These are phyloP conservation scores for Cordyceps javanica DNA, from an alignment of 2,329 filamentous ascomycete genomes.

Conservation along the genomic window DNA sequence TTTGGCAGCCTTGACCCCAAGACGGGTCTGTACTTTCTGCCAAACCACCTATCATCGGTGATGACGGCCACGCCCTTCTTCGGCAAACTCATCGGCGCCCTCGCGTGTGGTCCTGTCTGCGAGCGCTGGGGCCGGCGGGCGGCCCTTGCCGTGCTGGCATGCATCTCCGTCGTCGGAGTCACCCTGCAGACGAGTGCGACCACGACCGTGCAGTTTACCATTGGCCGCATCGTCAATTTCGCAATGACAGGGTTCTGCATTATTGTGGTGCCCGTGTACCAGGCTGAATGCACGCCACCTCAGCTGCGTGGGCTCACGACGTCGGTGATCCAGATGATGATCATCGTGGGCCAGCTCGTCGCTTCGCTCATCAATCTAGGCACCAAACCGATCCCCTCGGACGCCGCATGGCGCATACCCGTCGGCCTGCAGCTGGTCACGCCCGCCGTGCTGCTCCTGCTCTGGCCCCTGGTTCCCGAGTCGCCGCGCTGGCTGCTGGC, in stretches of 20 bases:
- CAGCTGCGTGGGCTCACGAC: constrained; percentile 22
- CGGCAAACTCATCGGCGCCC: constrained; percentile 16
- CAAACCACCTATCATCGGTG: constrained; percentile 19
- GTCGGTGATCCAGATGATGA: constrained; percentile 24
- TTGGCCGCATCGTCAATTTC: constrained; percentile 24
- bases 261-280: constrained; percentile 26
- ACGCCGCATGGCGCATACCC: constrained; percentile 35
- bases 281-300: constrained; percentile 21
- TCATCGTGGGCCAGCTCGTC: constrained; percentile 21
- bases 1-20: constrained; percentile 19
- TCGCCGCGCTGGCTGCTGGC: constrained; percentile 39
- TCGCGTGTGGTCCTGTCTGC: constrained; percentile 16
- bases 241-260: constrained; percentile 27
- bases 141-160: constrained; percentile 17
- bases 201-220: constrained; percentile 23
- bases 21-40: constrained; percentile 15
- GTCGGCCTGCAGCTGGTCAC: constrained; percentile 38
- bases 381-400: constrained; percentile 19
- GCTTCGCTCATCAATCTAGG: constrained; percentile 22
- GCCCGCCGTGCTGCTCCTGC: constrained; percentile 29
- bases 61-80: constrained; percentile 23
- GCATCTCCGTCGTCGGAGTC: constrained; percentile 20
- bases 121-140: constrained; percentile 22
- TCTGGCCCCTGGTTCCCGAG: constrained; percentile 35
- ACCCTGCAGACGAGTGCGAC: constrained; percentile 23